Evolutionary conservation across 495 filamentous ascomycete genomes (phyloP), one percentile per base, ranked within the genome.

Genomic region (Baudoinia panamericana): DNA sequence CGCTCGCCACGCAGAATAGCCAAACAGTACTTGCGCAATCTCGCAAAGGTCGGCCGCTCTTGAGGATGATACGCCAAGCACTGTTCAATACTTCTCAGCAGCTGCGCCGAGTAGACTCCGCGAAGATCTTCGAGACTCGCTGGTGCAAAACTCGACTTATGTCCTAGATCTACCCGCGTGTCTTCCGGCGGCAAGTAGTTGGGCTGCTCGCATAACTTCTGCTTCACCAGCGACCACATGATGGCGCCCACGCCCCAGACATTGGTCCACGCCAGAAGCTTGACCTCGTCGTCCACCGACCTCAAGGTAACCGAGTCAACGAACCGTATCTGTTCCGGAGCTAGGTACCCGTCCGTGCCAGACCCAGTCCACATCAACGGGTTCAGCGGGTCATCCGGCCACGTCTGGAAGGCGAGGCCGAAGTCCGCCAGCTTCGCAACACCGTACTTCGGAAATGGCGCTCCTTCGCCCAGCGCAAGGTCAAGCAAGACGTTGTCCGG

Each of bases 181-280:
- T n/a, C n/a, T n/a, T n/a, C n/a, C n/a, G n/a, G n/a, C n/a, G n/a
- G n/a, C n/a, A n/a, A n/a, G n/a, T n/a, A n/a, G n/a, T n/a, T n/a
- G n/a, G n/a, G n/a, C n/a, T n/a, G n/a, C n/a, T n/a, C n/a, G n/a
- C n/a, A n/a, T n/a, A n/a, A n/a, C n/a, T n/a, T n/a, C n/a, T n/a
- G n/a, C n/a, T n/a, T n/a, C n/a, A n/a, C n/a, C n/a, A 36, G 9
- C 9, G 15, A 20, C 15, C 19, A 44, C 19, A 46, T 24, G 1
- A 36, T 32, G 5, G 37, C 35, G 2, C 43, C 43, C 6, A 40
- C 17, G 12, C 35, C 43, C 35, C 28, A 46, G 8, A 46, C 28
- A 15, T 46, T 39, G n/a, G 35, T 39, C 7, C 26, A 32, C 7
- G 36, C 35, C 7, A 24, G 18, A 2, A 40, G 16, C 13, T 9